Percentiles rank a stretch among this genome's conserved stretches.
These are phyloP conservation scores for Sarcodon aspratus DNA, from an alignment of 768 basidiomycete species.

Conservation along the genomic window DNA sequence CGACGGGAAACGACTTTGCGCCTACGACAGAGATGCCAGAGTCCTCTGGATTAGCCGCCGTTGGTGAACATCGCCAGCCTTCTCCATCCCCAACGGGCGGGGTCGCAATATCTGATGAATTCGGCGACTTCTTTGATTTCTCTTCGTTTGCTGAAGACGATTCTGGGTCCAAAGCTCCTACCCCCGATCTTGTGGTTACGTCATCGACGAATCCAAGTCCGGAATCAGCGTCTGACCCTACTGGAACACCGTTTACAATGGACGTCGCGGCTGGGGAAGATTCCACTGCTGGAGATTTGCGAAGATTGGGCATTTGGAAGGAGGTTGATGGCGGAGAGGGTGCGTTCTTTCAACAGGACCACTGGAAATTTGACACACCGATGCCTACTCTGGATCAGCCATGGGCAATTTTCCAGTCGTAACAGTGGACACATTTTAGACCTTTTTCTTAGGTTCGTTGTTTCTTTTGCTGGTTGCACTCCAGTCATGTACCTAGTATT, in stretches of 20 bases:
- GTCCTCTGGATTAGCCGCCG: slow-evolving; percentile 15
- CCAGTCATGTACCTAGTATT: slow-evolving; percentile 15
- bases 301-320: slow-evolving; percentile 50
- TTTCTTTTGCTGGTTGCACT: slow-evolving; percentile 9
- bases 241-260: slow-evolving; percentile 30
- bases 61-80: slow-evolving; percentile 8
- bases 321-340: slow-evolving; percentile 72
- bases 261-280: slow-evolving; percentile 42
- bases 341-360: slow-evolving; percentile 43
- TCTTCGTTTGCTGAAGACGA: slow-evolving; percentile 53
- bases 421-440: slow-evolving; percentile 3
- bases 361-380: slow-evolving; percentile 66
- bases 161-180: slow-evolving; percentile 50
- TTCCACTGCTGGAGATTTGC: slow-evolving; percentile 29
- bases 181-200: slow-evolving; percentile 60
- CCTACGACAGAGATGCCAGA: slow-evolving; percentile 15
- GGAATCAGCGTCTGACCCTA: slow-evolving; percentile 59
- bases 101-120: slow-evolving; percentile 30
- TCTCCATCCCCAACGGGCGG: slow-evolving; percentile 19
- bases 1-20: slow-evolving; percentile 22
- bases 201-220: slow-evolving; percentile 73
- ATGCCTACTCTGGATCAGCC: slow-evolving; percentile 58
- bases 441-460: slow-evolving; percentile 10
- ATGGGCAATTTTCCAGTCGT: slow-evolving; percentile 64
- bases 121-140: slow-evolving; percentile 60